Conservation (phyloP, 1,139 yeast genomes). For the Candida tropicalis region DNA sequence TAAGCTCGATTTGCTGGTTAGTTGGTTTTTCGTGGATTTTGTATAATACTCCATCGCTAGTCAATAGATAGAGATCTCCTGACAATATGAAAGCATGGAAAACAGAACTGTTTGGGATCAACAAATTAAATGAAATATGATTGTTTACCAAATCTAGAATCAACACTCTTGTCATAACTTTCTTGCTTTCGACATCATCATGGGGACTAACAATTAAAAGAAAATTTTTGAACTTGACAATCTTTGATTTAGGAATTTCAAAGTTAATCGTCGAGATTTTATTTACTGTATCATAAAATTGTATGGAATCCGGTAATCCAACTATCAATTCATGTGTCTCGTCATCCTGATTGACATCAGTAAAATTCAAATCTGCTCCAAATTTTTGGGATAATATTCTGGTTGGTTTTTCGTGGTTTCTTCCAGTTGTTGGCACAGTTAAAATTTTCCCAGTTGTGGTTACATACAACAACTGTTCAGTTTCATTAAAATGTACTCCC, state of each 20-base stretch:
- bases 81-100: constrained; percentile 50
- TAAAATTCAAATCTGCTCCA: constrained; percentile 78
- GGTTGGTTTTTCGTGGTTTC: constrained; percentile 71
- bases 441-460: constrained; percentile 72
- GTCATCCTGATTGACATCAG: constrained; percentile 38
- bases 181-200: constrained; percentile 29
- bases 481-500: constrained; percentile 59
- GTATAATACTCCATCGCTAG: constrained; percentile 77
- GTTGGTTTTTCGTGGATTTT: constrained; percentile 67
- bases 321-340: constrained; percentile 48
- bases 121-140: constrained; percentile 68
- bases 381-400: constrained; percentile 57
- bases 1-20: constrained; percentile 67
- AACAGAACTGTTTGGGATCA: constrained; percentile 63
- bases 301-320: constrained; percentile 53
- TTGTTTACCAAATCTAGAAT: constrained; percentile 71
- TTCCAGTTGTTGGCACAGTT: constrained; percentile 77
- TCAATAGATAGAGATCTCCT: constrained; percentile 60
- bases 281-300: constrained; percentile 56
- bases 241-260: constrained; percentile 58
- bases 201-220: constrained; percentile 57
- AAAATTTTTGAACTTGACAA: constrained; percentile 47
- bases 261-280: constrained; percentile 61
- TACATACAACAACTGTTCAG: constrained; percentile 51
- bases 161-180: constrained; percentile 49